These are phyloP conservation scores for Microthlaspi erraticum DNA, from an alignment of 345 rosid species.

Conservation along the genomic window DNA sequence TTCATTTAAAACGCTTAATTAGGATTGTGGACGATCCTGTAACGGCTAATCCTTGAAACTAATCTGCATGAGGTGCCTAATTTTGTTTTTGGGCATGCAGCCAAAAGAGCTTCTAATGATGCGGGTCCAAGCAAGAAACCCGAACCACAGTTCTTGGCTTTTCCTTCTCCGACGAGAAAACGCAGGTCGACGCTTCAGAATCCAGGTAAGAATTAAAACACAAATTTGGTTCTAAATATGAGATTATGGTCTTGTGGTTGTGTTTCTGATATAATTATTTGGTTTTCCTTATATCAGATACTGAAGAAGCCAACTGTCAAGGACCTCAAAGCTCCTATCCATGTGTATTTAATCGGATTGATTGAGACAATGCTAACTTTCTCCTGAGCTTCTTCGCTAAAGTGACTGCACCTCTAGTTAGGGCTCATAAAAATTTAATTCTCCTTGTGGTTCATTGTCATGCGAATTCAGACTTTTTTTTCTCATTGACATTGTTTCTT, in stretches of 20 bases:
- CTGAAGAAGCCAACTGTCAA: neutral
- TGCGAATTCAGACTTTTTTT: neutral
- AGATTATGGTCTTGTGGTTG: constrained; percentile 14
- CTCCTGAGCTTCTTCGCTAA: neutral
- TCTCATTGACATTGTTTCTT: neutral
- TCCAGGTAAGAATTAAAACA: neutral
- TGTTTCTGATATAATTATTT: neutral
- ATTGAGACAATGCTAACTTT: constrained; percentile 6
- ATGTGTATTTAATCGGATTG: neutral
- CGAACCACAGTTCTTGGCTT: constrained; percentile 6
- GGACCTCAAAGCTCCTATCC: constrained; percentile 4
- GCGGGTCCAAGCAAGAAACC: neutral
- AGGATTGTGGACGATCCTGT: no score
- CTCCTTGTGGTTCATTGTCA: constrained; percentile 5
- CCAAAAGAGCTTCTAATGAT: neutral
- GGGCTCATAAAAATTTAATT: neutral
- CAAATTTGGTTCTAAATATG: neutral
- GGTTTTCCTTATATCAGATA: neutral
- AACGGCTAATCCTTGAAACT: no score
- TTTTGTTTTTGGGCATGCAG: no score
- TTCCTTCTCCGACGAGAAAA: constrained; percentile 26
- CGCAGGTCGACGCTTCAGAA: constrained; percentile 17
- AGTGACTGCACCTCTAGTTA: constrained; percentile 2
- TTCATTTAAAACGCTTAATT: no score
- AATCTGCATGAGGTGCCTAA: no score